phyloP scores from a whole-genome alignment of 352 stramenopile species.

The Pythium volutum region DNA sequence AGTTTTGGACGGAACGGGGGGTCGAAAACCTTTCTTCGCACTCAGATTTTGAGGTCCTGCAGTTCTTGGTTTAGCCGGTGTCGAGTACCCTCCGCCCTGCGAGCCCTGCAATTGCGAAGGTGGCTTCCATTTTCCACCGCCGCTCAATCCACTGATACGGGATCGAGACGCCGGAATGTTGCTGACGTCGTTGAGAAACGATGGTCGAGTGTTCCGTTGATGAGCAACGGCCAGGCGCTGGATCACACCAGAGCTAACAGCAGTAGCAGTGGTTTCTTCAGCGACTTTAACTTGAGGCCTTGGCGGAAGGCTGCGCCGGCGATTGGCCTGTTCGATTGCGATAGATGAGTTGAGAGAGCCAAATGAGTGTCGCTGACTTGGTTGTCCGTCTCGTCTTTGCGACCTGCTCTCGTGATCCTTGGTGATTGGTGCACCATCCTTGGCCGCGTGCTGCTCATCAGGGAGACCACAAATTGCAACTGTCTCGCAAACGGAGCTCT shows the following conservation, averaged over 20 bases:
- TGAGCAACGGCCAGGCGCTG: slow-evolving; percentile 7
- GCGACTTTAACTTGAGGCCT: not conserved
- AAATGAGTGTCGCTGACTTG: slow-evolving; percentile 4
- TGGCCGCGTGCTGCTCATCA: not conserved
- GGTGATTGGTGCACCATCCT: not conserved
- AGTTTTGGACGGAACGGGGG: slow-evolving; percentile 40
- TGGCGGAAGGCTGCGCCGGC: slow-evolving; percentile 8
- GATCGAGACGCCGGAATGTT: not conserved
- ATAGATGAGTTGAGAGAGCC: not conserved
- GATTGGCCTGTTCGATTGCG: not conserved
- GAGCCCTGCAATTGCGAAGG: not conserved
- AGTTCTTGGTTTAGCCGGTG: slow-evolving; percentile 8
- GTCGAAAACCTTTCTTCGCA: slow-evolving; percentile 36
- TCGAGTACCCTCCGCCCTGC: slow-evolving; percentile 14
- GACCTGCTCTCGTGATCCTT: not conserved
- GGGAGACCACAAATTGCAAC: not conserved
- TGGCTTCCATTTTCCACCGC: slow-evolving; percentile 1
- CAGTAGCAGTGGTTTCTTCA: not conserved
- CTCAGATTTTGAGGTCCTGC: slow-evolving; percentile 17
- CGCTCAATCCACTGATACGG: not conserved
- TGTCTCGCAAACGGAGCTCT: not conserved
- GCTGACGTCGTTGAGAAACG: slow-evolving; percentile 15
- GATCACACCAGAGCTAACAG: slow-evolving; percentile 15
- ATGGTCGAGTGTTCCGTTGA: not conserved
- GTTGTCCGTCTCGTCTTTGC: not conserved